Base-by-base conservation (phyloP, 768 basidiomycete species). In the Phanerochaete carnosa region DNA sequence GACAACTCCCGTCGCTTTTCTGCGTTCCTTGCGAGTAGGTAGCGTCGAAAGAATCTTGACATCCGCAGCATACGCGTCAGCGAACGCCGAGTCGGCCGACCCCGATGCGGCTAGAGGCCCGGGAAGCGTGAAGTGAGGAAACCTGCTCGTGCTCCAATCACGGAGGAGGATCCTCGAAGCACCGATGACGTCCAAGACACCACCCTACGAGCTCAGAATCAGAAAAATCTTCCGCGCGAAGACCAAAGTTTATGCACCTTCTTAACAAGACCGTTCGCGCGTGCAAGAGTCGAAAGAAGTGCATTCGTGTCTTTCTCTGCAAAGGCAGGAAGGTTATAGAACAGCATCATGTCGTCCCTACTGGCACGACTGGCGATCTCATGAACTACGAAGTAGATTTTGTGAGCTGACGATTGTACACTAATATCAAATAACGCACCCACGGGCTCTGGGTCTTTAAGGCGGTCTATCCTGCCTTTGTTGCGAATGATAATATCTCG, bases 301-400 rank as follows among this genome's bases (percentile, higher is more conserved):
- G 88, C 86, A 25, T 79, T 78, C 5, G 81, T 70, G 66, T 95
- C 86, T 2, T 88, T 87, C 47, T 78, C 77, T 9, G 81, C 65
- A 71, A 95, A 95, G 8, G 88, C 91, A 2, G 95, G 91, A 15
- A 94, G 77, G 65, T 82, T 86, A 76, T 95, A 96, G 52, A 87
- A 76, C n/a, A 96, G 74, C 90, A 95, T 95, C 45, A 97, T 79
- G 71, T 96, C 95, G 69, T 95, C 88, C 32, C 81, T 74, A 65
- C 83, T 83, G 2, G 90, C 84, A 28, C 85, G 83, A 37, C 82
- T 72, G 25, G 95, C 79, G 61, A 97, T 83, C 63, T 89, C 80
- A 19, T 80, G 73, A 58, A 90, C 92, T 91, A 63, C 45, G 55
- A 33, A 13, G 35, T 29, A 3, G 45, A 16, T n/a, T 15, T n/a